phyloP scores from a whole-genome alignment of 192 early-diverging fungal species.

The Linnemannia elongata region DNA sequence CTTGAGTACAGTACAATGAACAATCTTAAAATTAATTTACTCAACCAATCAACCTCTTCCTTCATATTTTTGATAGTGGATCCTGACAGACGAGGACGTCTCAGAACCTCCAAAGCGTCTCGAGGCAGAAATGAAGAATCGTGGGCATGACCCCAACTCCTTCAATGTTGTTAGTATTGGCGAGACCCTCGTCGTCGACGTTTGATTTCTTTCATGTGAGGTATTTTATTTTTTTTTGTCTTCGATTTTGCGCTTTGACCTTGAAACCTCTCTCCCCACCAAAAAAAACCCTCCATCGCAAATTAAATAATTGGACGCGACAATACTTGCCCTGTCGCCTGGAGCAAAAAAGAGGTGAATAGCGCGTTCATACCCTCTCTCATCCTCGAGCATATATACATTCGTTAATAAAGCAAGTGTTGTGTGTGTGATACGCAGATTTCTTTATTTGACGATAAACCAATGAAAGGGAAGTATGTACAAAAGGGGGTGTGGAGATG shows the following conservation, averaged over 20 bases:
- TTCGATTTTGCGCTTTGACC: neutral
- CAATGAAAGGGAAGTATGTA: neutral
- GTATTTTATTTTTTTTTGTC: neutral
- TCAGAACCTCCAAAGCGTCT: slow-evolving; percentile 78
- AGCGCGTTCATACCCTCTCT: neutral
- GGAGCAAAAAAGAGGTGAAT: neutral
- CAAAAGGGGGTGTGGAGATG: neutral
- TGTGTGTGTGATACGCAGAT: neutral
- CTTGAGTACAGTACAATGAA: neutral
- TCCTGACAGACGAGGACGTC: slow-evolving; percentile 77
- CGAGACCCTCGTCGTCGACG: slow-evolving; percentile 56
- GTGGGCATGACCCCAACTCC: slow-evolving; percentile 61
- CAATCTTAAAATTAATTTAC: neutral
- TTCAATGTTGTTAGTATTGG: slow-evolving; percentile 68
- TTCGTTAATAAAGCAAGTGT: neutral
- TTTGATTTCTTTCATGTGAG: neutral
- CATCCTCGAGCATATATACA: no score
- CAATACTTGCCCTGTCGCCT: neutral
- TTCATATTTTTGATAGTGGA: slow-evolving; percentile 58
- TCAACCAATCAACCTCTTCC: neutral
- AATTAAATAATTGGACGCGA: neutral
- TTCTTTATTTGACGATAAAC: neutral
- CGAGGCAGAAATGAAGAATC: slow-evolving; percentile 63
- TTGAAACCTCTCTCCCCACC: neutral
- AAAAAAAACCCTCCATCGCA: neutral